Conservation (phyloP, 2,329 filamentous ascomycete genomes). For the Fusarium mundagurra region DNA sequence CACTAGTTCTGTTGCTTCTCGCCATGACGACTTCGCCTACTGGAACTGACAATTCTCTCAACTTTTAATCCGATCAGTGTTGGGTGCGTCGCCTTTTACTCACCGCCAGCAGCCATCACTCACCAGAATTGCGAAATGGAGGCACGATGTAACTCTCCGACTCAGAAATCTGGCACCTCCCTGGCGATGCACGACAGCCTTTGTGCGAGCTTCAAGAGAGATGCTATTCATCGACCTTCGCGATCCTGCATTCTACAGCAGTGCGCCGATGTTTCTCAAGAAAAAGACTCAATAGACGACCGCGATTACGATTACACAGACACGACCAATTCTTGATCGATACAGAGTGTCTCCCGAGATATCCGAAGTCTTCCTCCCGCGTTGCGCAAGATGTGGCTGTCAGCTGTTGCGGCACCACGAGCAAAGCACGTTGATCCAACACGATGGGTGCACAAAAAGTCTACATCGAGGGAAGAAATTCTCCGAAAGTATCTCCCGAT, state of each 20-base stretch:
- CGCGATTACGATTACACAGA: background rate
- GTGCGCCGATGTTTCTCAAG: background rate
- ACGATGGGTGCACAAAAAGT: background rate
- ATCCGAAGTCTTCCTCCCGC: background rate
- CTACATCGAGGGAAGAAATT: background rate
- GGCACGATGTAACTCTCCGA: background rate
- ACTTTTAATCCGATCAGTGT: background rate
- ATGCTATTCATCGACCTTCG: background rate
- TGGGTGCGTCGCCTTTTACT: accelerated
- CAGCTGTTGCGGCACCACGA: background rate
- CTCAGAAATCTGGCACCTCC: background rate
- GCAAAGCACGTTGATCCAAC: background rate
- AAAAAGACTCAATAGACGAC: background rate
- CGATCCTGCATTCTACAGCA: background rate
- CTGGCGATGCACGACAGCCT: background rate
- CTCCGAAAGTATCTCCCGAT: background rate
- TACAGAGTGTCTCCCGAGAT: background rate
- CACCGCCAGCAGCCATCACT: background rate
- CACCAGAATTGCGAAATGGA: background rate
- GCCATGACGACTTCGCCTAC: background rate
- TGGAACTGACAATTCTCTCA: background rate
- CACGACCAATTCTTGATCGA: background rate
- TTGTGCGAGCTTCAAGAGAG: background rate
- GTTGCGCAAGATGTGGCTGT: background rate
- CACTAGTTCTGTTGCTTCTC: background rate